These are phyloP conservation scores for Gossypium schwendimanii DNA, from an alignment of 441 rosid species.

Conservation along the genomic window DNA sequence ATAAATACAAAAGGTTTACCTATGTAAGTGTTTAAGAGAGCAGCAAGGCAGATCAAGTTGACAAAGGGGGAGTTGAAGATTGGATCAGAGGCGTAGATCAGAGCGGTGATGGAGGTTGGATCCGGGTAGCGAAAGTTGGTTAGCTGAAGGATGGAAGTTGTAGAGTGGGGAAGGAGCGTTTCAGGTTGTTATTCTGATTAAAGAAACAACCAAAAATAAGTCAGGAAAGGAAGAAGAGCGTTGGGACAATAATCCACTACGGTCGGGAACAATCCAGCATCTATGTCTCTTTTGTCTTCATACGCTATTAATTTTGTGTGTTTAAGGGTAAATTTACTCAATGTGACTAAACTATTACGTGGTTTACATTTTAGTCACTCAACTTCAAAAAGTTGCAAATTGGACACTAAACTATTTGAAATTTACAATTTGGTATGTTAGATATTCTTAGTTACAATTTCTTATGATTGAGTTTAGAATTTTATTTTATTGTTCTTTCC, in stretches of 20 bases:
- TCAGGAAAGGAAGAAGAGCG: background rate
- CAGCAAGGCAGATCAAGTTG: slow-evolving; percentile 6
- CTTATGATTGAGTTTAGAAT: no score
- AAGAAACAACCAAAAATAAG: slow-evolving; percentile 13
- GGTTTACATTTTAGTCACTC: no score
- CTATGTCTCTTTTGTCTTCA: background rate
- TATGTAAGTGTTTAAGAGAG: slow-evolving; percentile 20
- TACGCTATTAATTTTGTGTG: background rate
- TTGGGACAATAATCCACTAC: background rate
- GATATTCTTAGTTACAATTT: no score
- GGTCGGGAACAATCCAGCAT: background rate
- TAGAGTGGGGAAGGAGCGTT: slow-evolving; percentile 9
- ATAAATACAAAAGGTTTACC: slow-evolving; percentile 12
- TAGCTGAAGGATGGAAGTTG: background rate
- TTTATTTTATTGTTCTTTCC: no score
- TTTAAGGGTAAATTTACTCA: no score
- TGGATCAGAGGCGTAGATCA: slow-evolving; percentile 35
- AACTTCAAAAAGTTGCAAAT: no score
- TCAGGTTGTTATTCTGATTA: slow-evolving; percentile 25
- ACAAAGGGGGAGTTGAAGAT: slow-evolving; percentile 12
- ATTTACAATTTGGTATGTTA: no score
- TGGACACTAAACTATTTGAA: no score
- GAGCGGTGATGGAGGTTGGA: slow-evolving; percentile 14
- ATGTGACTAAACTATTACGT: no score
- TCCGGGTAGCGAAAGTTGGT: slow-evolving; percentile 13